phyloP scores from a whole-genome alignment of 169 alveolate species.

The Perkinsus marinus region DNA sequence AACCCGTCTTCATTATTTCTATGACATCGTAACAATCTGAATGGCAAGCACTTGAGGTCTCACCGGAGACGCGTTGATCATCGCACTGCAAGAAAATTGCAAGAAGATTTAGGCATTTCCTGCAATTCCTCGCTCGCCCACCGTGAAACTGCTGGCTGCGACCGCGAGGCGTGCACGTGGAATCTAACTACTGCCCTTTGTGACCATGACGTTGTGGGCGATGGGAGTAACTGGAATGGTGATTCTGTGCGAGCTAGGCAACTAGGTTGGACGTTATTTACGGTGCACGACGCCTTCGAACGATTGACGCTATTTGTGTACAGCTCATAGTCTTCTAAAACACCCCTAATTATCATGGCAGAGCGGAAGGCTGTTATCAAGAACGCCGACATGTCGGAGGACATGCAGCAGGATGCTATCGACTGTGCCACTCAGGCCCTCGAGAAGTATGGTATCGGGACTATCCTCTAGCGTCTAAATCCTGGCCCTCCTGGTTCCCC shows the following conservation, averaged over 20 bases:
- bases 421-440: slow-evolving; percentile 95
- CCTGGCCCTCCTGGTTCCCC: slow-evolving; percentile 18
- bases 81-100: neutral
- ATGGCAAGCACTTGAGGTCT: too few relatives aligned
- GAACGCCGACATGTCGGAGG: slow-evolving; percentile 98
- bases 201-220: too few relatives aligned
- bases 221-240: too few relatives aligned
- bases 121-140: neutral
- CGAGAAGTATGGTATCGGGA: slow-evolving; percentile 73
- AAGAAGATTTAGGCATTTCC: neutral
- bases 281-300: neutral
- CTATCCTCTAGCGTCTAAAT: too few relatives aligned
- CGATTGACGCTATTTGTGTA: neutral
- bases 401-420: slow-evolving; percentile 94
- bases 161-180: too few relatives aligned
- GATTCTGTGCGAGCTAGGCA: too few relatives aligned
- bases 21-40: too few relatives aligned
- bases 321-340: neutral
- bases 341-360: slow-evolving; percentile 6
- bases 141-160: neutral
- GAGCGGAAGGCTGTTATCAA: slow-evolving; percentile 63
- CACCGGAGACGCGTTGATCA: neutral
- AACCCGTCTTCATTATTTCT: too few relatives aligned
- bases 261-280: too few relatives aligned
- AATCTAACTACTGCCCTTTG: too few relatives aligned